Evolutionary conservation across 2,329 filamentous ascomycete species (phyloP), one percentile per base, ranked within the genome.

Genomic region (Fusarium penzigii): DNA sequence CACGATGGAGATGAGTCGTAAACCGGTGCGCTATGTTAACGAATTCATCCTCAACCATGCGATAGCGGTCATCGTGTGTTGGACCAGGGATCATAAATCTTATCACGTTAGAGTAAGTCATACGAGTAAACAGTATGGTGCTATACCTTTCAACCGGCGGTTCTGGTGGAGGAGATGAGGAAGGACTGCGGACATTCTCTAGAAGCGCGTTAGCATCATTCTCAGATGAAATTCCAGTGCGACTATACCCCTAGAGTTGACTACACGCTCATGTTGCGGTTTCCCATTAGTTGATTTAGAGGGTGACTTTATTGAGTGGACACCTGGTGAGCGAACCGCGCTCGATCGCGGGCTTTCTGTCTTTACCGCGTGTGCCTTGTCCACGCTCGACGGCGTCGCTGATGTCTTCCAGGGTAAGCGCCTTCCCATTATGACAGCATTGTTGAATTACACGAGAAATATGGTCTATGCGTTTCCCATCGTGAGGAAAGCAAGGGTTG

Each of bases 1-100:
- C 87, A n/a, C 85, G 82, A 66, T 92, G 89, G 2, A 93, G 78
- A 68, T 92, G 88, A 6, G 81, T 79, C 0, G 89, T 93, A 70
- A 90, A 93, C 3, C 77, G 73, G 47, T 84, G 81, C 0, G 89
- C 89, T 0, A 85, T 82, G 14, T 80, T 73, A 17, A 87, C 72
- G 57, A 94, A 84, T 60, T 93, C 89, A 62, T 94, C 90, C 69
- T 93, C 90, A 0, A 94, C 90, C 87, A 93, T 92, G 63, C 89
- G 86, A 70, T 84, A 93, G 49, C 73, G 74, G 65, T 92, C 88
- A 67, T 94, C 90, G n/a, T 78, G 70, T 5, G 80, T 75, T n/a
- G 81, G 69, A 3, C 85, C 86, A 43, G 84, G 77, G 3, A 76
- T 73, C 87, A 93, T 92, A 66, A 78, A 78, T 29, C 83, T 85